Evolutionary conservation across 23 red algal species (phyloP), one percentile per base, ranked within the genome.

Genomic region (Gracilaria domingensis): DNA sequence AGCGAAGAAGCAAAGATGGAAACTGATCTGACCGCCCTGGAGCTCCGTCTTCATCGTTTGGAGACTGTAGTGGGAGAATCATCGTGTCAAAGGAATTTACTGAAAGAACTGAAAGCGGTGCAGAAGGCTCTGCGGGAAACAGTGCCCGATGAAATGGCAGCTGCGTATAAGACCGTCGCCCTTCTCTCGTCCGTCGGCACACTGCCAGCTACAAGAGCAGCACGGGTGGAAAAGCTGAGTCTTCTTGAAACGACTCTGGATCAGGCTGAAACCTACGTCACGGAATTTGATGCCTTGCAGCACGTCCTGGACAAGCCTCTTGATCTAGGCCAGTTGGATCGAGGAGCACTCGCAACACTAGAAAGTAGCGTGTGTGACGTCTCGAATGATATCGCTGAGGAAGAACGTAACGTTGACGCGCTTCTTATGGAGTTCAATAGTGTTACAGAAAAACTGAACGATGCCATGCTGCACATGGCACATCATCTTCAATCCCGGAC

Each of bases 61-160:
- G 87, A 90, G 39, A 54, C 73, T 14, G 1, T 81, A 37, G 36
- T 90, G 16, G 87, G 87, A 28, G n/a, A 30, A 33, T 20, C 45
- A 25, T 34, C 57, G 17, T 55, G 29, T 3, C 26, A 28, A 0
- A 8, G 4, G 7, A 61, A 47, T 26, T 74, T 90, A 24, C 36
- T 69, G 0, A 45, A 55, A 35, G 38, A 70, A 16, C 7, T 90
- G 58, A 45, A 47, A 44, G 37, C 29, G 6, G 50, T 44, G 12
- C 48, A 69, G 23, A 66, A 25, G 35, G 32, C 45, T 12, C 12
- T 90, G 75, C 73, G 74, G 14, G n/a, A 45, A 8, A 24, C 16
- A 2, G 71, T 90, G 48, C 87, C 87, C 26, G 87, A 90, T 21
- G 87, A 90, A 65, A 69, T 69, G 53, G 75, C 47, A 32, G 87